Evolutionary conservation across 495 filamentous ascomycete genomes (phyloP), one percentile per base, ranked within the genome.

Genomic region (Aspergillus ostianus): DNA sequence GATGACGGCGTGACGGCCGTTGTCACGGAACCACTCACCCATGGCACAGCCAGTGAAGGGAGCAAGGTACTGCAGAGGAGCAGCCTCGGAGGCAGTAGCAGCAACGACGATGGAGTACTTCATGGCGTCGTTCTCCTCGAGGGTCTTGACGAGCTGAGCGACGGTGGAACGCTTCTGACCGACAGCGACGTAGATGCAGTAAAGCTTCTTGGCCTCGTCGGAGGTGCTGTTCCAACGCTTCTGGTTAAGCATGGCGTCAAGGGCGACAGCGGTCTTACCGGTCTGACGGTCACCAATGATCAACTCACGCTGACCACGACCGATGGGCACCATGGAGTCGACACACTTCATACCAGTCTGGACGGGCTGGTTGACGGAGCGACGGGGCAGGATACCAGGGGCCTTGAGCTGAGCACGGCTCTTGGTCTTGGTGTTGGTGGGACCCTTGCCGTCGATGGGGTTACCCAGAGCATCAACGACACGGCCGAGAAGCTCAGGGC

Each of bases 201-300:
- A 98, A 53, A 98, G 91, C 86, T 98, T 98, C 87, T 96, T 91
- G 69, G 74, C 80, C 87, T 98, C 94, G 75, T 96, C 91, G 76
- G 76, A 84, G 76, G 76, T 73, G 78, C 77, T 83, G 87, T 98
- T 98, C 95, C 95, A 98, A 68, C 95, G 86, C 85, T 90, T 93
- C 85, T 98, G 94, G 87, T 98, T 98, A 60, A 98, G 90, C 62
- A 98, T 98, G 75, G 94, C 86, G 70, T 98, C 94, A 51, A 98
- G 91, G 73, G 92, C 94, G 76, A 98, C 94, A 73, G 94, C 94
- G 75, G 94, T 98, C 90, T 98, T 98, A 81, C 94, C 94, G 67
- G 94, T 98, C 81, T 98, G 94, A 90, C 94, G 95, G 79, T 98
- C 94, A 81, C 94, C 94, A 82, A 98, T 98, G 80, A 98, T 98